Conservation (phyloP, 176 grass and related monocot genomes). For the Oryza glumipatula region DNA sequence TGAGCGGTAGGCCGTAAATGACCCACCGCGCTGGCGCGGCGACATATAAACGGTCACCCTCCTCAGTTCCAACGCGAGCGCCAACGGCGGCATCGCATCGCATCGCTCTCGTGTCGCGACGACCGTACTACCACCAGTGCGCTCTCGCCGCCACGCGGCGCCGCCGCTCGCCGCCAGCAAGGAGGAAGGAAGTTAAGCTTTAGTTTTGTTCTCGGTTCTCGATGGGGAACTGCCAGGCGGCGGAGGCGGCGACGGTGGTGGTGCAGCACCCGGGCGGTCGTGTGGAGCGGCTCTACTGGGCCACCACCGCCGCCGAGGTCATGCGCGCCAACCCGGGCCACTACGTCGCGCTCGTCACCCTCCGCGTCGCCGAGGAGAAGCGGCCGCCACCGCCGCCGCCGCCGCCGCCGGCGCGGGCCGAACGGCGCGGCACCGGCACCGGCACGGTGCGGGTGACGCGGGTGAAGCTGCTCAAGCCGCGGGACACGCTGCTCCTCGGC, state of each 20-base stretch:
- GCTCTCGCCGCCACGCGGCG: not conserved
- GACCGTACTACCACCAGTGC: not conserved
- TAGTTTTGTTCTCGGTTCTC: not conserved
- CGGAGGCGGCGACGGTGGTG: slow-evolving; percentile 81
- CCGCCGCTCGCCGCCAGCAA: no score
- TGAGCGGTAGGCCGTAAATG: not conserved
- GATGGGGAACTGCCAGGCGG: slow-evolving; percentile 98
- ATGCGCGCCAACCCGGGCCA: slow-evolving; percentile 92
- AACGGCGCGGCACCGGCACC: slow-evolving; percentile 1
- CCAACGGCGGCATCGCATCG: not conserved
- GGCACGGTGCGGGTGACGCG: slow-evolving; percentile 54
- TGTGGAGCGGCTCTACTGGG: slow-evolving; percentile 81
- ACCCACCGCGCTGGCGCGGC: not conserved
- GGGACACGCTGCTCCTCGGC: slow-evolving; percentile 69
- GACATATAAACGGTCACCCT: not conserved
- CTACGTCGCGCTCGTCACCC: slow-evolving; percentile 84
- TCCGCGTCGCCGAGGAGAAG: slow-evolving; percentile 41
- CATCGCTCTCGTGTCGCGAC: not conserved
- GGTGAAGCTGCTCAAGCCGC: slow-evolving; percentile 88
- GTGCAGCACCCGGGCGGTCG: slow-evolving; percentile 88
- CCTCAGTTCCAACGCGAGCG: not conserved
- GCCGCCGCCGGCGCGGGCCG: not conserved
- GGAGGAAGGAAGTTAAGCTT: no score
- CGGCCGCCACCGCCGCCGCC: not conserved
- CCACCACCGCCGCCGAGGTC: slow-evolving; percentile 77